Conservation (phyloP, 2,329 filamentous ascomycete genomes). For the Phymatotrichopsis omnivora region DNA sequence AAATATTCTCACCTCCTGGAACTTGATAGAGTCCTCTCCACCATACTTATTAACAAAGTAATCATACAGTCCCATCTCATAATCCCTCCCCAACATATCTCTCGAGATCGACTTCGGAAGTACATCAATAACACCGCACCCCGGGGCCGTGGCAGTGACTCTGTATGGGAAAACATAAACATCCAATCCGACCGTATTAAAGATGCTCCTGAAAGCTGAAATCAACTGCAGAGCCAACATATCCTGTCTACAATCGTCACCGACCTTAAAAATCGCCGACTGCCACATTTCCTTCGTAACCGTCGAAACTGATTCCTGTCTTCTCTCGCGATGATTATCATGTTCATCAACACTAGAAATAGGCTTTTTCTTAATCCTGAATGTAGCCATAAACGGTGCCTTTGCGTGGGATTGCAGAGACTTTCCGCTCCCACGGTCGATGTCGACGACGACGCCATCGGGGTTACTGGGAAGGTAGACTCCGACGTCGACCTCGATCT, state of each 20-base stretch:
- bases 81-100: constrained; percentile 96
- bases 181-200: constrained; percentile 86
- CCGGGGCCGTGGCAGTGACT: constrained; percentile 91
- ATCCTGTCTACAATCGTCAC: constrained; percentile 95
- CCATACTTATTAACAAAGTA: constrained; percentile 98
- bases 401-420: constrained; percentile 97
- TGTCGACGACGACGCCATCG: constrained; percentile 92
- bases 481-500: constrained; percentile 92
- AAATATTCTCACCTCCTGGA: constrained; percentile 70
- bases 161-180: constrained; percentile 96
- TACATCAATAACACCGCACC: constrained; percentile 96
- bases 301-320: constrained; percentile 29
- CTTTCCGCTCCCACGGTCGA: constrained; percentile 95
- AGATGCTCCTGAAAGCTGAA: constrained; percentile 91
- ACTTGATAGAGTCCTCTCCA: constrained; percentile 85
- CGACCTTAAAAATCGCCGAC: constrained; percentile 98
- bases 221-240: constrained; percentile 97
- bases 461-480: constrained; percentile 97
- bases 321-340: constrained; percentile 26
- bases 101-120: constrained; percentile 95
- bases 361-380: constrained; percentile 80
- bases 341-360: constrained; percentile 41
- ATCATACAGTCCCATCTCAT: constrained; percentile 95
- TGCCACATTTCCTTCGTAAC: constrained; percentile 82
- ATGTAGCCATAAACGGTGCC: constrained; percentile 97